Conservation (phyloP, 2,329 filamentous ascomycete genomes). For the Xylaria sp. region DNA sequence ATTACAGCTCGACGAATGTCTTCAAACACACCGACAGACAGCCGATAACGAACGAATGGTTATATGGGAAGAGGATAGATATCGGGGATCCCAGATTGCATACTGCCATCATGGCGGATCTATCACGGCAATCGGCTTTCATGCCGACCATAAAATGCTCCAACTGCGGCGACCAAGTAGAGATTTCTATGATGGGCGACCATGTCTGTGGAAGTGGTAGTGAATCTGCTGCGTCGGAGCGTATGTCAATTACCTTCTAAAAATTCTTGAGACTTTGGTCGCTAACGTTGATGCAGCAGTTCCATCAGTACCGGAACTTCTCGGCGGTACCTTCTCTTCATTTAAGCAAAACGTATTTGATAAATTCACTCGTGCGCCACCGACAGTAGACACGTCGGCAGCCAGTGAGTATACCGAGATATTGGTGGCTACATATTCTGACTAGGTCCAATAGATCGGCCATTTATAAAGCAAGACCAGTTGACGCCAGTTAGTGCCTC, state of each 20-base stretch:
- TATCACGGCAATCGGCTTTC: constrained; percentile 71
- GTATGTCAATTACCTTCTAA: constrained; percentile 45
- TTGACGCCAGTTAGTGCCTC: constrained; percentile 72
- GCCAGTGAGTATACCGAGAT: constrained; percentile 61
- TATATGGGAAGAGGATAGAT: constrained; percentile 29
- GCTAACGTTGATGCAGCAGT: constrained; percentile 38
- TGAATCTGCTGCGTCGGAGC: constrained; percentile 55
- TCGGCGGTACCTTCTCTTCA: constrained; percentile 52
- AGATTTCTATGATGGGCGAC: constrained; percentile 87
- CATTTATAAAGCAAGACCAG: constrained; percentile 65
- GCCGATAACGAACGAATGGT: constrained; percentile 35
- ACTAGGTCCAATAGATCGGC: constrained; percentile 58
- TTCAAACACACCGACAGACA: constrained; percentile 21
- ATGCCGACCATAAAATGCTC: constrained; percentile 91
- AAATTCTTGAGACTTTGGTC: constrained; percentile 28
- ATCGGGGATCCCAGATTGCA: constrained; percentile 22
- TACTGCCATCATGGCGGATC: constrained; percentile 55
- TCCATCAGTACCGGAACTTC: constrained; percentile 46
- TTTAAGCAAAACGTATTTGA: constrained; percentile 51
- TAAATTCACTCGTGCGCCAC: constrained; percentile 57
- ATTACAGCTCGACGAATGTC: constrained; percentile 35
- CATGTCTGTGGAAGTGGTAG: constrained; percentile 71
- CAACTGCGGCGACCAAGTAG: constrained; percentile 78
- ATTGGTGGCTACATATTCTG: constrained; percentile 44
- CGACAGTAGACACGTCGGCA: constrained; percentile 65